Base-by-base conservation (phyloP, 2,329 filamentous ascomycete species). In the Alternaria longipes region DNA sequence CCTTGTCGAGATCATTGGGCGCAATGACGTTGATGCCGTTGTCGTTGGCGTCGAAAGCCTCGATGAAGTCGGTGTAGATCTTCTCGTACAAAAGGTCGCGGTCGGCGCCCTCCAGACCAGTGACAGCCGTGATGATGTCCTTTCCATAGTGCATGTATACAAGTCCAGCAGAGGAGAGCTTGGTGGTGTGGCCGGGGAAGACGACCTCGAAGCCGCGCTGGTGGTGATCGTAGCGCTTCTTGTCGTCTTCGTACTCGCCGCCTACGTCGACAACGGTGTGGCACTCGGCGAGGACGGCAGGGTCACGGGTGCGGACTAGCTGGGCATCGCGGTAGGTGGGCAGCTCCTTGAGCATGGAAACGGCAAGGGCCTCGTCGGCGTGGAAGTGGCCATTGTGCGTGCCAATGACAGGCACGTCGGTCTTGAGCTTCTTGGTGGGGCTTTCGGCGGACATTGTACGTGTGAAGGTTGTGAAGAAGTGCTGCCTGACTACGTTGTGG, bases 381-480 rank as follows among this genome's bases (percentile, higher is more conserved):
- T 99, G 95, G 86, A 99, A 99, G 84, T 97, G 93, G 70, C 95
- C 95, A 82, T 91, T 97, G 87, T 99, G 95, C 30, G 95, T 99
- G 76, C 94, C 95, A 78, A 97, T 96, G 70, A 89, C 81, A 80
- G 79, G 64, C 83, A 63, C 67, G 64, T 87, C 84, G 71, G 90
- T 92, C 86, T 97, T 97, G 79, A 96, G 82, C 80, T 92, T 90
- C 83, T 98, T 98, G 65, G 89, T 86, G 70, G 77, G 77, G 69
- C 76, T 75, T 64, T 78, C 75, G 46, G 71, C 66, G 45, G 74
- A 65, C 75, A 78, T 78, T 56, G 63, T 63, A 18, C 54, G 67
- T 32, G 26, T 28, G n/a, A 18, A 52, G 47, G 20, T 16, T 41
- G 32, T 38, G 14, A 50, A 24, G 16, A 30, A 38, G 36, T n/a